A percentile compares a stretch with the other conserved stretches of the same genome.
These are phyloP conservation scores for Sambucus nigra DNA, from an alignment of 129 eudicot species.

Conservation along the genomic window DNA sequence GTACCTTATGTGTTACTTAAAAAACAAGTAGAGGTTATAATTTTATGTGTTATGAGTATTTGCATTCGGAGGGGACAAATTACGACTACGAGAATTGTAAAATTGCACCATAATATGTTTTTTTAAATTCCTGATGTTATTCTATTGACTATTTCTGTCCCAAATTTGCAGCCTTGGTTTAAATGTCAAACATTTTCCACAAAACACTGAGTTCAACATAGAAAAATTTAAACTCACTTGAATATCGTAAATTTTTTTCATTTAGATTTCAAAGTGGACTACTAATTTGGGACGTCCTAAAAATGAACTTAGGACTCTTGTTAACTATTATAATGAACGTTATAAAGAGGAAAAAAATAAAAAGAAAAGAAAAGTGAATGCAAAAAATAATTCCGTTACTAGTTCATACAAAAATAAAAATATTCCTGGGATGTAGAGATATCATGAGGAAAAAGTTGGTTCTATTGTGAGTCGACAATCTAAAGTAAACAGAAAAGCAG, in stretches of 20 bases:
- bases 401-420: background rate
- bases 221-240: too few species aligned
- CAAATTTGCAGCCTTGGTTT: too few species aligned
- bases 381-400: too few species aligned
- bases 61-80: background rate
- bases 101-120: background rate
- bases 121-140: background rate
- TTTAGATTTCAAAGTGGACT: too few species aligned
- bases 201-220: too few species aligned
- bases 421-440: background rate
- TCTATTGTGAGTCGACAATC: background rate
- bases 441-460: background rate
- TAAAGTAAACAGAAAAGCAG: background rate
- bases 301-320: too few species aligned
- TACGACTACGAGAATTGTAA: background rate
- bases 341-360: background rate
- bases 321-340: too few species aligned
- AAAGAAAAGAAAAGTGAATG: background rate
- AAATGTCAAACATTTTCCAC: too few species aligned
- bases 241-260: too few species aligned
- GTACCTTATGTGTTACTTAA: too few species aligned
- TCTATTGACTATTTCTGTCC: too few species aligned
- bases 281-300: too few species aligned
- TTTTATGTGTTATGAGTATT: background rate
- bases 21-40: background rate